Evolutionary conservation across 306 rosid species (phyloP), one percentile per base, ranked within the genome.

Genomic region (Cyamopsis tetragonoloba): DNA sequence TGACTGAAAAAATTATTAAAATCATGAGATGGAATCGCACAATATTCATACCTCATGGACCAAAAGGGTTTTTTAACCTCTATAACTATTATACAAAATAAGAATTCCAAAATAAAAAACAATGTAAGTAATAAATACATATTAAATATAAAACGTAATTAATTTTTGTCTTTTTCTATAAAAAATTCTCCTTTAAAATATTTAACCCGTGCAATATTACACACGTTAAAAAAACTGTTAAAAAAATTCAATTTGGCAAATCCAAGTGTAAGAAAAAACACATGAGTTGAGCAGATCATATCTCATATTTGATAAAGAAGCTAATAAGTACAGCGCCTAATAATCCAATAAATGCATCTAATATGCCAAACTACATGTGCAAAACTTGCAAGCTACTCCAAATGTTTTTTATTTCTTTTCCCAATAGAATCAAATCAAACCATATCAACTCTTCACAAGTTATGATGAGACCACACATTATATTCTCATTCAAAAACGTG

Each of bases 291-390:
- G 41, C 23, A 17, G 17, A 57, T 22, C 64, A 5, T 58, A 56
- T 66, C 32, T 42, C 79, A 78, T 47, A 66, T 78, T n/a, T 55
- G 6, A 34, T 26, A 58, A 49, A 23, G n/a, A 71, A 54, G 68
- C n/a, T 22, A 71, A 43, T 7, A 42, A 59, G 31, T 24, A 17
- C 39, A 8, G 17, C 26, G 68, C 77, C 56, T 71, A 44, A 71
- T 43, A 76, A 13, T 68, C 75, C 75, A 74, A 79, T 79, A 50
- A 75, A 73, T 73, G 32, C 43, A 66, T 74, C 60, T 39, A 26
- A n/a, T 66, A 27, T 20, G 60, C 58, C 74, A 24, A 71, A 68
- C 65, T 18, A 26, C 0, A 22, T 59, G 50, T 57, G 22, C 20
- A 28, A 47, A 68, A 76, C 77, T 76, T 79, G 19, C 60, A 64